Evolutionary conservation across 768 basidiomycete species (phyloP), one percentile per base, ranked within the genome.

Genomic region (Candolleomyces efflorescens): DNA sequence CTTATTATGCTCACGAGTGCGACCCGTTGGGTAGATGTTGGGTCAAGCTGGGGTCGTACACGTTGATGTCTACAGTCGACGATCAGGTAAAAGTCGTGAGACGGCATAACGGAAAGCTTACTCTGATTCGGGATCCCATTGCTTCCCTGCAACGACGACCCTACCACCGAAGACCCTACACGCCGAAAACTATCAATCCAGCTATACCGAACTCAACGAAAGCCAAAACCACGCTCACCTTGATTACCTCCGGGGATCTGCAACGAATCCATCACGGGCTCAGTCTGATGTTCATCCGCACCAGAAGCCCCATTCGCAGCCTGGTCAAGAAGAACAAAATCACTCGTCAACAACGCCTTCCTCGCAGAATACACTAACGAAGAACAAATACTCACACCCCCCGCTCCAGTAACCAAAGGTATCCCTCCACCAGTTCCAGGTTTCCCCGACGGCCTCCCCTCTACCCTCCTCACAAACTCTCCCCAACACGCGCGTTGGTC

Each of bases 401-500:
- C n/a, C n/a, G n/a, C n/a, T n/a, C n/a, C 51, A 5, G 27, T 9
- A 17, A 38, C 26, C 24, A 27, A 22, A 15, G 45, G 43, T 23
- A 50, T 18, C 37, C 32, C 32, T 1, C 32, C 32, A 32, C 32
- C 24, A 15, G n/a, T 26, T 11, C 44, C 43, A 9, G 58, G 44
- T 36, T 59, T 59, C 15, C 58, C 52, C 6, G 75, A 58, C 11
- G 76, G 69, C 43, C 81, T 71, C 3, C 83, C 83, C 63, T 86
- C 86, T 12, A 82, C 82, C 20, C 78, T 70, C 63, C 83, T 75
- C 58, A 87, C 84, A 68, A 88, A 86, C 68, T 86, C 85, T 13
- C 82, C 83, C 86, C 86, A 88, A 60, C 82, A 79, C 7, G 84
- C 86, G 1, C 80, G 69, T 65, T 86, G 85, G 60, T 80, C 79